A percentile compares a stretch with the other conserved stretches of the same genome.
Conservation (phyloP, 805 yeast genomes). For the Sungouiella blattae region DNA sequence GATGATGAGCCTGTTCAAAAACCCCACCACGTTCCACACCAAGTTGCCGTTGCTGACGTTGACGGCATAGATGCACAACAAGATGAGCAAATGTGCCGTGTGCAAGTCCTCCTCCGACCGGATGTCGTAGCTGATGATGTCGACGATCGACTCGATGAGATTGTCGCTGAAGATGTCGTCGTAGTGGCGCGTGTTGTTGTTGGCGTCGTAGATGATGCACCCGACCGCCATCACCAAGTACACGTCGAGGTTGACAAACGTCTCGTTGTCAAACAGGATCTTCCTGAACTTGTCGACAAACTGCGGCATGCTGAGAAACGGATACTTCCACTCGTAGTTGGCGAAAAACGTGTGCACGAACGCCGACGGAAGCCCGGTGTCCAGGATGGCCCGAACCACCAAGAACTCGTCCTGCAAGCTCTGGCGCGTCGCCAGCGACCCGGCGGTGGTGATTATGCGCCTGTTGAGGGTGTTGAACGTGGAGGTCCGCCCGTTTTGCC, state of each 20-base stretch:
- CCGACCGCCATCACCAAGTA: constrained; percentile 39
- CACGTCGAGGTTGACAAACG: constrained; percentile 35
- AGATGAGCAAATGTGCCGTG: constrained; percentile 27
- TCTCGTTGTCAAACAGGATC: constrained; percentile 32
- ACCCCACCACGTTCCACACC: constrained; percentile 34
- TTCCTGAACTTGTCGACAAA: constrained; percentile 20
- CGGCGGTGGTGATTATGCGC: background rate
- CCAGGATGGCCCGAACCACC: constrained; percentile 29
- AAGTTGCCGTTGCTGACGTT: constrained; percentile 25
- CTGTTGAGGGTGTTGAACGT: background rate
- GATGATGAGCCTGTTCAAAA: constrained; percentile 25
- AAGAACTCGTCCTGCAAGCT: constrained; percentile 31
- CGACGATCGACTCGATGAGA: constrained; percentile 30
- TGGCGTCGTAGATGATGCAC: constrained; percentile 32
- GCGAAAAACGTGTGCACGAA: constrained; percentile 35
- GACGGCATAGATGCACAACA: constrained; percentile 30
- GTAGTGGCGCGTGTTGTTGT: constrained; percentile 21
- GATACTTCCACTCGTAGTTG: constrained; percentile 34
- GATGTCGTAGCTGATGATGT: constrained; percentile 28
- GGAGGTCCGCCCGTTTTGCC: background rate
- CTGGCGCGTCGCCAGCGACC: background rate
- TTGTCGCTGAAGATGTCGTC: constrained; percentile 28
- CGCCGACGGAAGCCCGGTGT: constrained; percentile 25
- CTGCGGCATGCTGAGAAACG: constrained; percentile 25
- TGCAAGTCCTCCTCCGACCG: constrained; percentile 22